These are phyloP conservation scores for Amanita polypyramis DNA, from an alignment of 768 basidiomycete species.

Conservation along the genomic window DNA sequence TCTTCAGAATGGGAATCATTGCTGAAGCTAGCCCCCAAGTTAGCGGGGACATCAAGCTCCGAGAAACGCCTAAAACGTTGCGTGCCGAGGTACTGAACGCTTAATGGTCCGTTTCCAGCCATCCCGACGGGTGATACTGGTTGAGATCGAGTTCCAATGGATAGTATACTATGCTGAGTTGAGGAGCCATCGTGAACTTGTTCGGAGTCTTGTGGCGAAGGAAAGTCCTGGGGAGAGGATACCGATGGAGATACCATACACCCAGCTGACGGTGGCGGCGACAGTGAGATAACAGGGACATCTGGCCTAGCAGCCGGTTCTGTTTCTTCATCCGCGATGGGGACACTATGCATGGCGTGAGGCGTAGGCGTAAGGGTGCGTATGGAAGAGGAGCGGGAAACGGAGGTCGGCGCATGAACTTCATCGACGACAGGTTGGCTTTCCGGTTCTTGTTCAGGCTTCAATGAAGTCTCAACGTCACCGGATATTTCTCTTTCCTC, in stretches of 20 bases:
- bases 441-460: background rate
- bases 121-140: background rate
- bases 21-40: constrained; percentile 1
- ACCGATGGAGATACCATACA: background rate
- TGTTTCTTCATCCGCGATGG: background rate
- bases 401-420: background rate
- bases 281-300: constrained; percentile 6
- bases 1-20: background rate
- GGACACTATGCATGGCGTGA: background rate
- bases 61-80: background rate
- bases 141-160: background rate
- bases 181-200: background rate
- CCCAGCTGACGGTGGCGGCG: constrained; percentile 2
- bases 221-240: background rate
- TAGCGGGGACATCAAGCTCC: background rate
- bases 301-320: background rate
- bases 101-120: background rate
- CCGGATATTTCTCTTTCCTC: no score
- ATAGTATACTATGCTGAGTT: background rate
- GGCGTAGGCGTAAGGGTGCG: background rate
- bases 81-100: background rate
- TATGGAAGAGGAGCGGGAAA: constrained; percentile 1
- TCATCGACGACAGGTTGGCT: background rate
- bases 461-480: background rate
- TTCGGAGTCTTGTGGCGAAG: background rate